These are phyloP conservation scores for Eucalyptus erythrocorys DNA, from an alignment of 345 rosid species.

Conservation along the genomic window DNA sequence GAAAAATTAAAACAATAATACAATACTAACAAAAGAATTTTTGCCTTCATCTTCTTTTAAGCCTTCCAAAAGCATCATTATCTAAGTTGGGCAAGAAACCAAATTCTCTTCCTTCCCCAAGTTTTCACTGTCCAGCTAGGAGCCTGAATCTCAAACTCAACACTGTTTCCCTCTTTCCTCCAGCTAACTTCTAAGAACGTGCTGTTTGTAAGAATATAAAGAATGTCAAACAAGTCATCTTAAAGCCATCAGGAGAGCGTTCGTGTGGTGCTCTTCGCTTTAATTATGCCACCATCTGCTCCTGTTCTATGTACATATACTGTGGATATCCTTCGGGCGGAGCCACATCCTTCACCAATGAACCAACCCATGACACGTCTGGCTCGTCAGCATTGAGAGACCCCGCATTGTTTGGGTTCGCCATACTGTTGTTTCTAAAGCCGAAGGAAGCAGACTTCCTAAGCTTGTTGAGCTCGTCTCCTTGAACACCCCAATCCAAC, in stretches of 20 bases:
- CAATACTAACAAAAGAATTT: not conserved
- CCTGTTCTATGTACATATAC: not conserved
- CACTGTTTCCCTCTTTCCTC: not conserved
- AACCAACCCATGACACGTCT: constrained; percentile 92
- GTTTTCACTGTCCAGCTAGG: not conserved
- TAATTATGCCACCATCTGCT: constrained; percentile 1
- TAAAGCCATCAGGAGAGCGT: not conserved
- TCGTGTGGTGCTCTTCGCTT: not conserved
- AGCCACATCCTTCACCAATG: constrained; percentile 65
- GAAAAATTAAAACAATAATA: not conserved
- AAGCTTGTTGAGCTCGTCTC: constrained; percentile 77
- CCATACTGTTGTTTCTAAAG: constrained; percentile 26
- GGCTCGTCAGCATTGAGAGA: constrained; percentile 40
- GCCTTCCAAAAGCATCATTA: not conserved
- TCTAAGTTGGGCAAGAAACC: not conserved
- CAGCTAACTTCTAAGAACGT: not conserved
- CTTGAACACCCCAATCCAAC: constrained; percentile 83
- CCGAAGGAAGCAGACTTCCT: constrained; percentile 86
- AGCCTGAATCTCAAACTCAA: not conserved
- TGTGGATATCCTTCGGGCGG: constrained; percentile 4
- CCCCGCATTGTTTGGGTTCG: not conserved
- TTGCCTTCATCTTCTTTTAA: not conserved
- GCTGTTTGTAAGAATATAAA: not conserved
- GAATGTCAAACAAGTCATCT: not conserved
- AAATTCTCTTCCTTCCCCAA: not conserved